Evolutionary conservation across 805 yeast species (phyloP).

Genomic region (Candida qinlingensis): DNA sequence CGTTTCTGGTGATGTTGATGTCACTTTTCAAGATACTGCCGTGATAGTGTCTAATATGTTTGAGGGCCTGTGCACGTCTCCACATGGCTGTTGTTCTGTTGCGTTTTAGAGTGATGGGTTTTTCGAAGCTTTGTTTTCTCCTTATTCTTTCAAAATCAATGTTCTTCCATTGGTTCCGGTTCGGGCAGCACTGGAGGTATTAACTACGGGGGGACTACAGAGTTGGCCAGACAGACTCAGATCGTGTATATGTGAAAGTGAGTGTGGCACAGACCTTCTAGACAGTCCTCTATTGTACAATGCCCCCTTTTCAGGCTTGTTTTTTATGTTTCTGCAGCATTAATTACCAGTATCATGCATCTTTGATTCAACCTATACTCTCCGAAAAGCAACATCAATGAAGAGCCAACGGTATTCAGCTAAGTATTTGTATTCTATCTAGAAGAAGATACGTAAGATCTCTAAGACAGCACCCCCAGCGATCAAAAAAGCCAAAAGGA

Average conservation of each 20-base stretch:
- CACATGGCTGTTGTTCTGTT: not conserved
- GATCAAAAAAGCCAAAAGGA: constrained; percentile 56
- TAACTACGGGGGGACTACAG: too few species aligned
- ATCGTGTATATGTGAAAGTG: too few species aligned
- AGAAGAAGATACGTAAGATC: constrained; percentile 50
- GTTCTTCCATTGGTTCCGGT: not conserved
- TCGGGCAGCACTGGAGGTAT: not conserved
- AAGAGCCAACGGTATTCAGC: too few species aligned
- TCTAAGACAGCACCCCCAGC: constrained; percentile 83
- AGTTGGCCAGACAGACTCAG: too few species aligned
- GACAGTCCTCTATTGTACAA: not conserved
- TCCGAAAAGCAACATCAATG: too few species aligned
- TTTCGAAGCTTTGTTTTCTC: not conserved
- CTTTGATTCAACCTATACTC: too few species aligned
- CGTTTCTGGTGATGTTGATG: constrained; percentile 65
- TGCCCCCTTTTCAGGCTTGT: not conserved
- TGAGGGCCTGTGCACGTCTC: constrained; percentile 1
- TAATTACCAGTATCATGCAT: too few species aligned
- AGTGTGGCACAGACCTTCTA: too few species aligned
- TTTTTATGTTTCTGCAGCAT: too few species aligned
- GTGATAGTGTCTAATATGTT: constrained; percentile 18
- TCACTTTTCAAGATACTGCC: constrained; percentile 40
- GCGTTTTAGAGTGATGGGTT: not conserved
- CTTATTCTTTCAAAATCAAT: too few species aligned
- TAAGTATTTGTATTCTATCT: constrained; percentile 5